A percentile compares a stretch with the other conserved stretches of the same genome.
These are phyloP conservation scores for Pseudonectria buxi DNA, from an alignment of 2,329 filamentous ascomycete species.

Conservation along the genomic window DNA sequence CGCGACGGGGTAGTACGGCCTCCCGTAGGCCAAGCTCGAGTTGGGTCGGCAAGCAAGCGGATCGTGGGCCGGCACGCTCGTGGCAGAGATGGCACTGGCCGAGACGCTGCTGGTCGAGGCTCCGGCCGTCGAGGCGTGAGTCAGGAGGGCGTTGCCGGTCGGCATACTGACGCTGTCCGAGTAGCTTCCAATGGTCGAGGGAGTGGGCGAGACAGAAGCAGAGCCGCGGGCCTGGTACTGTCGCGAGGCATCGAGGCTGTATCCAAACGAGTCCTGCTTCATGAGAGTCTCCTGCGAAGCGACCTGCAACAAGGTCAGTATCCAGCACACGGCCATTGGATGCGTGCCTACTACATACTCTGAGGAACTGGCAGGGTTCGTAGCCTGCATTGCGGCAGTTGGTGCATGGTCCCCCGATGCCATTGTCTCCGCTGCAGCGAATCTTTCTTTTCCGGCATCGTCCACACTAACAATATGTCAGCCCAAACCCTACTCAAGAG, in stretches of 20 bases:
- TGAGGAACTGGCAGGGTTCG: slow-evolving; percentile 69
- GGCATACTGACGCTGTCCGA: slow-evolving; percentile 13
- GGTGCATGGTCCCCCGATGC: slow-evolving; percentile 67
- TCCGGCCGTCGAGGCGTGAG: too few species aligned
- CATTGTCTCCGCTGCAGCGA: slow-evolving; percentile 80
- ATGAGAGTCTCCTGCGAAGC: slow-evolving; percentile 25
- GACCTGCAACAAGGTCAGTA: slow-evolving; percentile 19
- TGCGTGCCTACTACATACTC: slow-evolving; percentile 47
- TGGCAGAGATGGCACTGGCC: too few species aligned
- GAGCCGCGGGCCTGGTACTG: slow-evolving; percentile 23
- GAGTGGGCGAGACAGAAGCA: slow-evolving; percentile 9
- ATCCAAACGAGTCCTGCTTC: slow-evolving; percentile 21
- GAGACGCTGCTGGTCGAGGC: not conserved
- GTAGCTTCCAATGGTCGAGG: slow-evolving; percentile 11
- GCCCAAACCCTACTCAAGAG: slow-evolving; percentile 14
- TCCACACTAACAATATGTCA: slow-evolving; percentile 56
- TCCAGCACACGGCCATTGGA: not conserved
- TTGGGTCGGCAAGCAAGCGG: slow-evolving; percentile 13
- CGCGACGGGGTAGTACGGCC: slow-evolving; percentile 18
- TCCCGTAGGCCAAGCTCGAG: slow-evolving; percentile 19
- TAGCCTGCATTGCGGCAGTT: slow-evolving; percentile 74
- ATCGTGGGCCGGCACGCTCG: slow-evolving; percentile 5
- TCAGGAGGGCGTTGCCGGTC: not conserved
- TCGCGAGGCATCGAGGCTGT: slow-evolving; percentile 26
- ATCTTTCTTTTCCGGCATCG: slow-evolving; percentile 93